Conservation (phyloP, 169 alveolate genomes). For the Cryptosporidium sp. region DNA sequence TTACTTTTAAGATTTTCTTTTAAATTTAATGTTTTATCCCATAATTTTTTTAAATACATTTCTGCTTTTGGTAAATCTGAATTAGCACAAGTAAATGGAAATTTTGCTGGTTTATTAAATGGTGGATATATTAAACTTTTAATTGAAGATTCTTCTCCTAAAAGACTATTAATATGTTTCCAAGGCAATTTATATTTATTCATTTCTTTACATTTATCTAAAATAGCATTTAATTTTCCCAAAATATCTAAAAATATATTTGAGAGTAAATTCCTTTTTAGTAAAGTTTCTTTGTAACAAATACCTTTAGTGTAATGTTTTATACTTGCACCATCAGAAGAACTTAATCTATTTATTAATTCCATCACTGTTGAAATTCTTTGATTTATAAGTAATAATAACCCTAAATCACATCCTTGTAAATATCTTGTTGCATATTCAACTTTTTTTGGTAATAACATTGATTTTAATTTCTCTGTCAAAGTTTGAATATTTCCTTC, state of each 20-base stretch:
- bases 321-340: no score
- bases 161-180: background rate
- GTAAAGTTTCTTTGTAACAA: background rate
- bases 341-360: background rate
- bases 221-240: background rate
- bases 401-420: background rate
- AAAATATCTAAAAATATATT: background rate
- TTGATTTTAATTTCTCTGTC: background rate
- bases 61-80: no score
- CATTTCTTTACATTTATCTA: background rate
- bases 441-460: constrained; percentile 3
- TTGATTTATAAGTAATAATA: background rate
- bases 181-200: constrained; percentile 42
- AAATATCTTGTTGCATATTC: background rate
- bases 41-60: background rate
- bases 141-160: background rate
- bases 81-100: background rate
- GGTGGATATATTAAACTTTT: background rate
- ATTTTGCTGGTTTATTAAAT: background rate
- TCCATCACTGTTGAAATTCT: constrained; percentile 9
- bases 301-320: background rate
- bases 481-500: background rate
- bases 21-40: background rate
- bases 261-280: background rate
- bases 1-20: background rate